These are phyloP conservation scores for Cryptococcus sp. DNA, from an alignment of 1,284 basidiomycete genomes.

Conservation along the genomic window DNA sequence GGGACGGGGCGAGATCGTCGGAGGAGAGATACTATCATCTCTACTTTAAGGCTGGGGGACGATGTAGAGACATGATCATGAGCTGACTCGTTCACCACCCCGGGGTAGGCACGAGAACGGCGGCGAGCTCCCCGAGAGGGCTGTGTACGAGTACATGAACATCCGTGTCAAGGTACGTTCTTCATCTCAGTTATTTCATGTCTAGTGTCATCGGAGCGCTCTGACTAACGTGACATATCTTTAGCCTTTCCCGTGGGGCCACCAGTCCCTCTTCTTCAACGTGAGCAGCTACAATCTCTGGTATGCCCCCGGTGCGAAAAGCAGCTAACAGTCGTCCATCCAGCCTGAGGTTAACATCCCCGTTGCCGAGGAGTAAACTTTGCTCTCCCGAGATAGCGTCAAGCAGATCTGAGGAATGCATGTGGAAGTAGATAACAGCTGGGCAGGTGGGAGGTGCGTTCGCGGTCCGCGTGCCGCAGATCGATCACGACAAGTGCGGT, in stretches of 20 bases:
- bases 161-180: conserved; percentile 35
- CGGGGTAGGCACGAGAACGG: conserved; percentile 32
- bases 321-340: not conserved
- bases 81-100: not conserved
- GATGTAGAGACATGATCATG: not conserved
- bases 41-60: not conserved
- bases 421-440: not conserved
- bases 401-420: conserved; percentile 2
- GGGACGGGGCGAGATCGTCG: not conserved
- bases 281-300: conserved; percentile 17
- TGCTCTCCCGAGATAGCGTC: not conserved
- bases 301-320: not conserved
- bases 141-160: conserved; percentile 48
- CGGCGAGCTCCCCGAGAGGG: conserved; percentile 36
- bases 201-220: not conserved
- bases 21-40: not conserved
- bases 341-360: conserved; percentile 42
- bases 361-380: conserved; percentile 20
- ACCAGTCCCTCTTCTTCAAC: conserved; percentile 49
- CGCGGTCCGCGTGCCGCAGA: not conserved
- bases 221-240: not conserved
- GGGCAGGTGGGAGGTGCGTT: not conserved
- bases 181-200: not conserved
- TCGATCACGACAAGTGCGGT: not conserved
- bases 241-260: conserved; percentile 46